Percentiles rank a stretch among this genome's conserved stretches.
phyloP scores from a whole-genome alignment of 2,329 filamentous ascomycete genomes.

The Macroventuria anomochaeta region DNA sequence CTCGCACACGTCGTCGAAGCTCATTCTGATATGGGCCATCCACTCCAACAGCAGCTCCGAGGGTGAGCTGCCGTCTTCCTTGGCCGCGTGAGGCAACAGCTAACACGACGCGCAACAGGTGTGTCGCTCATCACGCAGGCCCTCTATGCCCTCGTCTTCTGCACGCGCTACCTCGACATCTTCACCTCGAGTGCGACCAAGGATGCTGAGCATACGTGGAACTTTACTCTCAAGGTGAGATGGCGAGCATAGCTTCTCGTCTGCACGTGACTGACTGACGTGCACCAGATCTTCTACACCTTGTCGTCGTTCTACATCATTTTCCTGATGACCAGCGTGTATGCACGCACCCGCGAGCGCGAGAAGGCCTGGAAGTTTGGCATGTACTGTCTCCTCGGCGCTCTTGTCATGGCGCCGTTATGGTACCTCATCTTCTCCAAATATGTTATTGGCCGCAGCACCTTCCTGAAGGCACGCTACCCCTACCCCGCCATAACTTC shows the following conservation, averaged over 20 bases:
- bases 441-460: slow-evolving; percentile 50
- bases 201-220: slow-evolving; percentile 53
- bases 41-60: slow-evolving; percentile 87
- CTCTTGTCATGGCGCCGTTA: slow-evolving; percentile 73
- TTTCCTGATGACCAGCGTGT: slow-evolving; percentile 84
- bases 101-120: slow-evolving; percentile 56
- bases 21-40: slow-evolving; percentile 88
- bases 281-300: slow-evolving; percentile 76
- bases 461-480: slow-evolving; percentile 49
- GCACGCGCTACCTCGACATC: slow-evolving; percentile 84
- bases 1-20: slow-evolving; percentile 84
- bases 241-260: neutral
- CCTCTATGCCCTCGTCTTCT: slow-evolving; percentile 86
- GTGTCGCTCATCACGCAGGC: slow-evolving; percentile 91
- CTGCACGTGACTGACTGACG: slow-evolving; percentile 18
- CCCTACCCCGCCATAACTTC: neutral
- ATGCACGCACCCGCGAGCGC: slow-evolving; percentile 83
- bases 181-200: slow-evolving; percentile 58
- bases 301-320: slow-evolving; percentile 84
- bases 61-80: slow-evolving; percentile 57
- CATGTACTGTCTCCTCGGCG: slow-evolving; percentile 69
- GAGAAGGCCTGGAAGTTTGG: slow-evolving; percentile 95
- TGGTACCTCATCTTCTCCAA: slow-evolving; percentile 71
- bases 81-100: neutral
- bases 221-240: slow-evolving; percentile 74